Percentiles rank a stretch among this genome's conserved stretches.
phyloP scores from a whole-genome alignment of 2,329 filamentous ascomycete species.

The Xylariaceae sp. region DNA sequence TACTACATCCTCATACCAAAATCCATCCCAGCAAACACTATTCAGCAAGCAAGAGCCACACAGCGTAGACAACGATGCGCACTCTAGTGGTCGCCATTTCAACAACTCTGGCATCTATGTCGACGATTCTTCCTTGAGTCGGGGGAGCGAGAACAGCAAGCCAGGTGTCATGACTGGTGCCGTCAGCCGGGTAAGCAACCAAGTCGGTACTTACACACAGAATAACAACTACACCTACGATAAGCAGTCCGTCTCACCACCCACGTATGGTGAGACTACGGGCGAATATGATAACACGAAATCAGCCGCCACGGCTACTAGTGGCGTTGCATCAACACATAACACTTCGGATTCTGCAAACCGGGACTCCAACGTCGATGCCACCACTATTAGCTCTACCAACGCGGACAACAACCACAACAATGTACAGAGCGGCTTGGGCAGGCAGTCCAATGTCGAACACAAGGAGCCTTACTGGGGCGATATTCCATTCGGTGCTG shows the following conservation, averaged over 20 bases:
- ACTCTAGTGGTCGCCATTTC: background rate
- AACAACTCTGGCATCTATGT: background rate
- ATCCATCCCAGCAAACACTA: background rate
- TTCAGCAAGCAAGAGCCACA: constrained; percentile 1
- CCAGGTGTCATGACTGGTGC: constrained; percentile 37
- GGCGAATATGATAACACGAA: background rate
- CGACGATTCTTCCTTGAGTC: background rate
- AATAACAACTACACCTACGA: constrained; percentile 10
- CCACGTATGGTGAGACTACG: background rate
- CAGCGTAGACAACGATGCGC: background rate
- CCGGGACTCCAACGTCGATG: background rate
- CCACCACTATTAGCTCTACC: background rate
- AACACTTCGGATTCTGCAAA: background rate
- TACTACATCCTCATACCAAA: background rate
- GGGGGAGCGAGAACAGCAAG: constrained; percentile 2
- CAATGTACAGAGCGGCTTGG: constrained; percentile 24
- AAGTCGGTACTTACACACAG: background rate
- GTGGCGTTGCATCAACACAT: background rate
- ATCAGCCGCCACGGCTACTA: background rate
- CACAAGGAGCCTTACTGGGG: constrained; percentile 40
- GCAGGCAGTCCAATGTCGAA: constrained; percentile 21
- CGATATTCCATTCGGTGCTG: constrained; percentile 36
- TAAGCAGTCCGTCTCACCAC: background rate
- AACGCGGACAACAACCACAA: constrained; percentile 17
- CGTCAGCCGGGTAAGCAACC: constrained; percentile 25